Base-by-base conservation (phyloP, 371 early-diverging fungal genomes). In the Apophysomyces variabilis region DNA sequence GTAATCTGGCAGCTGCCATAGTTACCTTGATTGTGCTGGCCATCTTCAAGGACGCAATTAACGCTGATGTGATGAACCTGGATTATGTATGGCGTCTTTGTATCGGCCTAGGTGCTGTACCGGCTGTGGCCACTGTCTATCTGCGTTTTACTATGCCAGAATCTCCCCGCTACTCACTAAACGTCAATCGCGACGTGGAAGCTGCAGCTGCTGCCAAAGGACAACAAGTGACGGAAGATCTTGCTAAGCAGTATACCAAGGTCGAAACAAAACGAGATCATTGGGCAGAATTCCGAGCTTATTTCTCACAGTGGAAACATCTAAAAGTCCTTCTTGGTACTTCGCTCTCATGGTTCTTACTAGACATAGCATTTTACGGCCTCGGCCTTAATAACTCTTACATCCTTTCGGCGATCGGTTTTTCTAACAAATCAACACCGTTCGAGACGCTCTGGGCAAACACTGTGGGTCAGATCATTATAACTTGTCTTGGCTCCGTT, bases 331-430 rank as follows among this genome's bases (percentile, higher is more conserved):
- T 96, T 45, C 75, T 95, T 61, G 95, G 91, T 69, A 89, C 90
- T 26, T 77, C 93, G 4, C 78, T 90, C 58, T 81, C 90, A 60
- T 95, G 95, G 95, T 95, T 95, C 80, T 78, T 90, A 5, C 85
- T 94, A 36, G 95, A 96, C 72, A 85, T 95, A 60, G 96, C 93
- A 26, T 94, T 91, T 80, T 96, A 95, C 70, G 96, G 95, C 72
- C 80, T 92, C 60, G 90, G 92, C 69, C 85, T 96, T 64, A 95
- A 95, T 84, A 87, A 88, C 67, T 79, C 90, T 7, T 84, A 86
- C 66, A 85, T 93, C 61, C 83, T 95, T 61, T 73, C 72, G 16
- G 86, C 91, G 47, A 92, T 93, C 71, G 89, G 90, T 61, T 93
- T 83, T 70, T 74, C 79, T 21, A 78, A 78, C 61, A 75, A 80